Base-by-base conservation (phyloP, 306 rosid genomes). In the Fragaria iinumae region DNA sequence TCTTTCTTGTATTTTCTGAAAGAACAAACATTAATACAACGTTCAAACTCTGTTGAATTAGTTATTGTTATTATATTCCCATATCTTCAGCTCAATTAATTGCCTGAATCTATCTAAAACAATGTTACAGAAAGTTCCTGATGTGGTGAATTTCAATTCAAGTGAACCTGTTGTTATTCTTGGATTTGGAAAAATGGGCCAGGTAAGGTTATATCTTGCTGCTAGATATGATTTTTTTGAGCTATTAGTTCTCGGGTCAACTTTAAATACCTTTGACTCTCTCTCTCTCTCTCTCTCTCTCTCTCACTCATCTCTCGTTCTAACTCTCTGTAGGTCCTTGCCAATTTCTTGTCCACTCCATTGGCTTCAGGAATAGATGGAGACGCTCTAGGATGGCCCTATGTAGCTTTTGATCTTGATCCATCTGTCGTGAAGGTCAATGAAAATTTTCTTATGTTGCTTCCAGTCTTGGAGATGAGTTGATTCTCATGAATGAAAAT, bases 161-260 rank as follows among this genome's bases (percentile, higher is more conserved):
- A 88, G 82, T n/a, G 98, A 94, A 69, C 98, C 98, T 25, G 88
- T 95, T 80, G 90, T 95, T 62, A 86, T 92, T 79, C 92, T 95
- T 88, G 99, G 99, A 83, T 95, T 95, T 86, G 99, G 99, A 59
- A 96, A 92, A 85, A 95, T 89, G 96, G 97, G 97, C 64, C 99
- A 95, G 99, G 99, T 95, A 86, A 62, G 38, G 67, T 59, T 67
- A 13, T 68, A 50, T 82, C 74, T 25, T 83, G 69, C 77, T 53
- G 75, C 67, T 65, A 38, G 63, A 85, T 67, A 32, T 1, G 12
- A 21, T 80, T 79, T 78, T 34, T 62, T 77, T 77, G 69, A 36
- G 47, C 53, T 34, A 38, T 13, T 71, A 47, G 23, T 41, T 73
- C 63, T 66, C 60, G 39, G 36, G 65, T 82, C 83, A 84, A 38